Percentiles rank a stretch among this genome's conserved stretches.
These are phyloP conservation scores for Lipomyces lipofer DNA, from an alignment of 805 yeast species.

Conservation along the genomic window DNA sequence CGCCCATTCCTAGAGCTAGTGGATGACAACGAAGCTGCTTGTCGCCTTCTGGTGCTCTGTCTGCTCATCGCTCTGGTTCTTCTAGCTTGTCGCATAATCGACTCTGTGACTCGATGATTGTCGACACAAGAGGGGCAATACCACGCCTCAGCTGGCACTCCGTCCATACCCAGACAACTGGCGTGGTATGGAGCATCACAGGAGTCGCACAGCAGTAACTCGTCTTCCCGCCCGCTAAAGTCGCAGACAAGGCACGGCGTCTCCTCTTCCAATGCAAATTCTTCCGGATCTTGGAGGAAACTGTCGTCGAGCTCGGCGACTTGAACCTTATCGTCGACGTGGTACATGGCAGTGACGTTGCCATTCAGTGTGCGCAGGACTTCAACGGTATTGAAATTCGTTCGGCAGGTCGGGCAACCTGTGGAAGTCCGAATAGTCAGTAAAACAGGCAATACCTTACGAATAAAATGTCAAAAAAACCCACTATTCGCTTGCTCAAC, in stretches of 20 bases:
- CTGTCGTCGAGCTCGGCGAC: slow-evolving; percentile 17
- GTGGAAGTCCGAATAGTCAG: background rate
- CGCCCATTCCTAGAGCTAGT: no score
- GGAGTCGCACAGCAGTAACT: slow-evolving; percentile 37
- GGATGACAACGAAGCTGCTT: no score
- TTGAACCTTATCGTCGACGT: slow-evolving; percentile 27
- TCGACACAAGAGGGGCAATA: slow-evolving; percentile 39
- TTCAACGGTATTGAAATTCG: slow-evolving; percentile 46
- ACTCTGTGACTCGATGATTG: slow-evolving; percentile 26
- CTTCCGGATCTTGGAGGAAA: slow-evolving; percentile 3
- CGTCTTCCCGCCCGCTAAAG: slow-evolving; percentile 35
- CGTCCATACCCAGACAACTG: slow-evolving; percentile 37
- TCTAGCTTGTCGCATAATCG: slow-evolving; percentile 13
- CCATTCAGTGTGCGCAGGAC: slow-evolving; percentile 35
- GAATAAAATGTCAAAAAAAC: slow-evolving; percentile 9
- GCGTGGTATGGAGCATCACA: slow-evolving; percentile 40
- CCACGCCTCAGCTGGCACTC: slow-evolving; percentile 38
- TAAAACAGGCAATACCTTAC: background rate
- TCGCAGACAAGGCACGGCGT: slow-evolving; percentile 36
- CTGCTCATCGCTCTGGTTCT: slow-evolving; percentile 11
- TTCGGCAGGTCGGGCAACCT: slow-evolving; percentile 63
- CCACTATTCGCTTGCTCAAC: slow-evolving; percentile 50
- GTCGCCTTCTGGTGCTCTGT: slow-evolving; percentile 6
- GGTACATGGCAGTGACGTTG: slow-evolving; percentile 9
- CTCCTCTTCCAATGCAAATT: slow-evolving; percentile 18